Conservation (phyloP, 257 asterid species). For the Thymus mandschuricus region DNA sequence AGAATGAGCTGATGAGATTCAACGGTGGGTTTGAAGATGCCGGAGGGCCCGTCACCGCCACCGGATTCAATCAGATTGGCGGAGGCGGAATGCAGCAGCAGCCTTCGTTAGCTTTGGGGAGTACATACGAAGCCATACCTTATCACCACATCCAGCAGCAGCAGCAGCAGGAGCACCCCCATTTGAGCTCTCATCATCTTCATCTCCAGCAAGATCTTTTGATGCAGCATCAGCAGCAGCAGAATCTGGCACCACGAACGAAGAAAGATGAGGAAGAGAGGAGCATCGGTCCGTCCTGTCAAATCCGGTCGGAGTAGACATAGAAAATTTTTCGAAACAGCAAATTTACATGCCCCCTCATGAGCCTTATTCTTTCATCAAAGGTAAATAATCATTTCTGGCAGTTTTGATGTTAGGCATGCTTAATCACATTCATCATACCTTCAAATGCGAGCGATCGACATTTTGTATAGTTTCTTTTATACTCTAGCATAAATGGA, state of each 20-base stretch:
- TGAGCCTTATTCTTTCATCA: slow-evolving; percentile 2
- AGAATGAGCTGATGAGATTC: slow-evolving; percentile 14
- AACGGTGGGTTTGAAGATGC: slow-evolving; percentile 49
- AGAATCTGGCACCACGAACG: slow-evolving; percentile 34
- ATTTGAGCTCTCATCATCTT: slow-evolving; percentile 35
- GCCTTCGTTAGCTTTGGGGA: slow-evolving; percentile 64
- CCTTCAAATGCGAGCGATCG: neutral
- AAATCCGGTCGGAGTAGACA: neutral
- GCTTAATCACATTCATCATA: neutral
- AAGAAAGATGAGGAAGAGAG: slow-evolving; percentile 72
- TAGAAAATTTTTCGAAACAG: slow-evolving; percentile 3
- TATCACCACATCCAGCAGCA: slow-evolving; percentile 42
- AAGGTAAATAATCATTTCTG: slow-evolving; percentile 43
- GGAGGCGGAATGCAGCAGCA: slow-evolving; percentile 1
- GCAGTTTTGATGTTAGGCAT: neutral
- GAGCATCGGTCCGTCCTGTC: slow-evolving; percentile 51
- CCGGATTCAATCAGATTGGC: slow-evolving; percentile 56
- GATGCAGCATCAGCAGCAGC: slow-evolving; percentile 28
- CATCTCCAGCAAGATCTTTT: slow-evolving; percentile 32
- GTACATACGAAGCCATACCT: slow-evolving; percentile 40
- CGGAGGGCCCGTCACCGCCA: slow-evolving; percentile 39
- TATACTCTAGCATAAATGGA: slow-evolving; percentile 19
- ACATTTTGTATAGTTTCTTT: slow-evolving; percentile 7
- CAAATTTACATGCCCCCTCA: too few relatives aligned
- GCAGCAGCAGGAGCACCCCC: slow-evolving; percentile 30